Evolutionary conservation across 108 stramenopile species (phyloP), one percentile per base, ranked within the genome.

Genomic region (Cyclotella choctawhatcheeana): DNA sequence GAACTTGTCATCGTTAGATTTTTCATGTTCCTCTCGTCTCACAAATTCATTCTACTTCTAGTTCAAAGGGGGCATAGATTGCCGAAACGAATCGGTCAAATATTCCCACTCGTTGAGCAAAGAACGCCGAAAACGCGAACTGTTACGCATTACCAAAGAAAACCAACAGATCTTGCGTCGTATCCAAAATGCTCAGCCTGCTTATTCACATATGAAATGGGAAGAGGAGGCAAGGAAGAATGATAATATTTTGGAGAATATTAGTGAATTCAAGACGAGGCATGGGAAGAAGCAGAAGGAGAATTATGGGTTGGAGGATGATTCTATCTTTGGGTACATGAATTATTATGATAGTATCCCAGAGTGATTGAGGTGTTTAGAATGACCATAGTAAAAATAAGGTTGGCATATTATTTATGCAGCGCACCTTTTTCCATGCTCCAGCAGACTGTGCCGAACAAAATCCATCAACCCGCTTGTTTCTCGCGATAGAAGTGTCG

Each of bases 171-270:
- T 85, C 44, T 62, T 84, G 3, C 60, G 64, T 24, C 66, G 84
- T n/a, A 84, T 85, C 22, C 91, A 93, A 76, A 66, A 72, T 45
- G 72, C 88, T 40, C 63, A 83, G 50, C 94, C 94, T 12, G 74
- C 85, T 35, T 95, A 93, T 76, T 82, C 92, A 71, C 92, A 92
- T 73, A 60, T 55, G 33, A 53, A 76, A 35, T 95, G 94, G 94
- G 89, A 87, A 48, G 86, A 91, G 31, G 92, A 93, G 18, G 91
- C 89, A 2, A 71, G 66, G 40, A 60, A 71, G 56, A 86, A 89
- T 51, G 87, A 89, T 51, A 44, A 66, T 37, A 89, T 88, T 34
- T 67, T 92, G 63, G 44, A 69, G 18, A 90, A 90, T 74, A 91
- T 94, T 18, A 91, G 89, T 75, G 87, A 91, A 54, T 88, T 84